These are phyloP conservation scores for Aspergillus novofumigatus DNA, from an alignment of 2,329 filamentous ascomycete species.

Conservation along the genomic window DNA sequence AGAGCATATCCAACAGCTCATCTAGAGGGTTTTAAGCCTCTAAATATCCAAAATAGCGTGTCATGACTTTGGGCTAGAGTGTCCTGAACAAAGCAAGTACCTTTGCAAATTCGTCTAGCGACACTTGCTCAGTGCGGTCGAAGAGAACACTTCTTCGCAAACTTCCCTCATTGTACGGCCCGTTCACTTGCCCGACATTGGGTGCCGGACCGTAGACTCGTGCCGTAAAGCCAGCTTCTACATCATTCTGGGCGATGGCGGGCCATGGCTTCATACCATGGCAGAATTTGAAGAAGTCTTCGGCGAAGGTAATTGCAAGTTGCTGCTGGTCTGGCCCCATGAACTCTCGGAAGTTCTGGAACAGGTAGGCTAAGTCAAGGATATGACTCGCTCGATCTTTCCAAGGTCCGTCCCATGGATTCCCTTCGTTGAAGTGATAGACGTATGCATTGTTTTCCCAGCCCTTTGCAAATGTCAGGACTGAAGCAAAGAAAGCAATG, in stretches of 20 bases:
- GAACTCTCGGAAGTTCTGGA: slow-evolving; percentile 45
- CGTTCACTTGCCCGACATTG: slow-evolving; percentile 3
- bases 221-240: slow-evolving; percentile 19
- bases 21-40: no score
- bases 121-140: slow-evolving; percentile 17
- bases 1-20: no score
- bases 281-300: slow-evolving; percentile 38
- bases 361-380: slow-evolving; percentile 44
- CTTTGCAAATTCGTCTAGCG: slow-evolving; percentile 21
- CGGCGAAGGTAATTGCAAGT: slow-evolving; percentile 32
- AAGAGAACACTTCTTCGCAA: slow-evolving; percentile 21
- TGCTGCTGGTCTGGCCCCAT: slow-evolving; percentile 29
- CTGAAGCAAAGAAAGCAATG: slow-evolving; percentile 45
- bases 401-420: slow-evolving; percentile 44
- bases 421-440: slow-evolving; percentile 47
- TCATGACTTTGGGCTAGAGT: neutral
- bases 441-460: slow-evolving; percentile 34
- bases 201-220: slow-evolving; percentile 24
- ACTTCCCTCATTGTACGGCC: slow-evolving; percentile 20
- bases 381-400: slow-evolving; percentile 42
- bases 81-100: slow-evolving; percentile 14
- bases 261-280: slow-evolving; percentile 34
- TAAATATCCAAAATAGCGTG: no score
- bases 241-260: slow-evolving; percentile 13
- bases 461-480: slow-evolving; percentile 37